Evolutionary conservation across 2,329 filamentous ascomycete genomes (phyloP), one percentile per base, ranked within the genome.

Genomic region (Apiospora hydei): DNA sequence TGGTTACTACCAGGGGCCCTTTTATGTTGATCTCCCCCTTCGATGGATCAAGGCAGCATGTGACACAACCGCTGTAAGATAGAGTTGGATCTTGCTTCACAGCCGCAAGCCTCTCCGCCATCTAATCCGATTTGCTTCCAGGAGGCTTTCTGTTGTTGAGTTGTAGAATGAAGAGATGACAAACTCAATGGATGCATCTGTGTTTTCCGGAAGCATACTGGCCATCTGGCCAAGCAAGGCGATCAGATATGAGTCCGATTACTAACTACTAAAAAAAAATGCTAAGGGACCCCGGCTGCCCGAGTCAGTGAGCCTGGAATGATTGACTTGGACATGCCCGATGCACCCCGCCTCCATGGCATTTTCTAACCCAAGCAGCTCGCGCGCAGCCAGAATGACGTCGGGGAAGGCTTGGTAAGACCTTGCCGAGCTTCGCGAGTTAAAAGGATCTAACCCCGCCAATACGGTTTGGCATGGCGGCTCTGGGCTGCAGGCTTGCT

Each of bases 401-500:
- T 64, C 57, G 34, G 53, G 14, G 38, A 41, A 64, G 57, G 34
- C 57, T 64, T 64, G 34, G 57, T 41, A 13, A 30, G 57, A 21
- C 21, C 26, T 61, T 61, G 30, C 53, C 53, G 53, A 61, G 53
- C 53, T 61, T 61, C 38, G 53, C 53, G 53, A 61, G 8, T 8
- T 3, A 7, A 38, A 61, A 16, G 30, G 53, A 61, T 61, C 18
- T 61, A 34, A 38, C 53, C 53, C 53, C 34, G 30, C 53, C 26
- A 21, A 21, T 38, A 61, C 16, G 18, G 53, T 38, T 61, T 61
- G 53, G 30, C 53, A 61, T 61, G 53, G 53, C 34, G 57, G 57
- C 57, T 64, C 57, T 64, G 57, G 57, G 57, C 57, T 61, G 51
- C 51, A 34, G 51, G 24, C 24, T 53, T 30, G 49, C 49, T 51